Conservation (phyloP, 345 rosid genomes). For the Rubroshorea leprosula region DNA sequence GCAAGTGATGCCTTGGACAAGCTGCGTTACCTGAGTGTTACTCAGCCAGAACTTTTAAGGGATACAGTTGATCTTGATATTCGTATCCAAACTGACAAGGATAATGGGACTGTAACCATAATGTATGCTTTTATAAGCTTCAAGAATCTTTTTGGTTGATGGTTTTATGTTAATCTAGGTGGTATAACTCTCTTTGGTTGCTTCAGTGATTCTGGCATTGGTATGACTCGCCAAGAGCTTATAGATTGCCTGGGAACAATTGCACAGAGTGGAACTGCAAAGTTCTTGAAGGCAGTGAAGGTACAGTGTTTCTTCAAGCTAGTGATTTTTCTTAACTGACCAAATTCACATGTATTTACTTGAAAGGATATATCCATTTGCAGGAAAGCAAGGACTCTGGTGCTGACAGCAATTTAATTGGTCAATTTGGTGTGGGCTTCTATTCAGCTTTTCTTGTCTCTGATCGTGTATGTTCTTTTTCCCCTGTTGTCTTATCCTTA, state of each 20-base stretch:
- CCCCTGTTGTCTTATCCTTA: not conserved
- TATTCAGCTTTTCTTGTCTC: constrained; percentile 93
- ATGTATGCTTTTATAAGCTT: constrained; percentile 37
- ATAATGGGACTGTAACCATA: constrained; percentile 71
- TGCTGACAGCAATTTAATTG: constrained; percentile 76
- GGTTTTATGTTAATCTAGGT: not conserved
- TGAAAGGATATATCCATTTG: constrained; percentile 15
- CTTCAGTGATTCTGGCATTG: constrained; percentile 86
- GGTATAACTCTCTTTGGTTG: constrained; percentile 11
- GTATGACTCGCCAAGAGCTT: constrained; percentile 90
- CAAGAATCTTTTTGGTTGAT: not conserved
- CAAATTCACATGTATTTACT: constrained; percentile 10
- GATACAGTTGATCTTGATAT: constrained; percentile 73
- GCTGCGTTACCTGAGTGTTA: constrained; percentile 79
- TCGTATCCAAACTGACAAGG: constrained; percentile 80
- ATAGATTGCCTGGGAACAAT: constrained; percentile 97
- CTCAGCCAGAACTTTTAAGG: constrained; percentile 66
- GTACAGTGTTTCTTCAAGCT: constrained; percentile 27
- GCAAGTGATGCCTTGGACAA: constrained; percentile 99
- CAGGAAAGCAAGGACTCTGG: constrained; percentile 93
- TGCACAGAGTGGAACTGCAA: constrained; percentile 98
- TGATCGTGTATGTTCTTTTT: constrained; percentile 46
- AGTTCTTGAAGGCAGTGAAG: constrained; percentile 87
- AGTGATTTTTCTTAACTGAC: not conserved
- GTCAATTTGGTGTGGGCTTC: constrained; percentile 98